A percentile compares a stretch with the other conserved stretches of the same genome.
phyloP scores from a whole-genome alignment of 768 basidiomycete genomes.

The Psilocybe subaeruginosa region DNA sequence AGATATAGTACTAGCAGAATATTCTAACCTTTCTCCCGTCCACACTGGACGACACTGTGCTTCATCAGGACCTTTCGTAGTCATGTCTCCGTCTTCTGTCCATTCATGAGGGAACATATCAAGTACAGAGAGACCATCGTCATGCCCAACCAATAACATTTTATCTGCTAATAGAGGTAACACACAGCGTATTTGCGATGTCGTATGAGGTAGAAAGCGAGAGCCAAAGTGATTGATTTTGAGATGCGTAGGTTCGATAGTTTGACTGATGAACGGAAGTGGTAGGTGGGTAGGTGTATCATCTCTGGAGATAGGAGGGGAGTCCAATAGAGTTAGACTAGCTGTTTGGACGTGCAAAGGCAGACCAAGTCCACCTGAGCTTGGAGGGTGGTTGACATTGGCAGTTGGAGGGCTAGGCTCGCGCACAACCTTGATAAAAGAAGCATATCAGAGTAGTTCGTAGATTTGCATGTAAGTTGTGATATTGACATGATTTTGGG shows the following conservation, averaged over 20 bases:
- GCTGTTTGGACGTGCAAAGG: constrained; percentile 51
- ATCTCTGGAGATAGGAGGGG: constrained; percentile 28
- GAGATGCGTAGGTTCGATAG: constrained; percentile 62
- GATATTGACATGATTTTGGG: constrained; percentile 22
- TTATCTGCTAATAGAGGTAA: constrained; percentile 69
- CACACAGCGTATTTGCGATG: constrained; percentile 72
- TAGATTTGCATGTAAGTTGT: constrained; percentile 1
- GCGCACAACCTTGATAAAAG: not conserved
- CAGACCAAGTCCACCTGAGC: constrained; percentile 10
- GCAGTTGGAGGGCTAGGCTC: constrained; percentile 7
- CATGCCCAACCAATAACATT: constrained; percentile 77
- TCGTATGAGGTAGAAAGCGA: constrained; percentile 82
- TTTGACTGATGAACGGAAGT: constrained; percentile 51
- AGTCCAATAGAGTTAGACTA: constrained; percentile 33
- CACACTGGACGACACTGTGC: constrained; percentile 71
- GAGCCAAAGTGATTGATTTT: constrained; percentile 82
- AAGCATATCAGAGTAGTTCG: not conserved
- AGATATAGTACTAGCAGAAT: not conserved
- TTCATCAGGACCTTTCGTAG: constrained; percentile 68
- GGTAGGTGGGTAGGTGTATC: constrained; percentile 33
- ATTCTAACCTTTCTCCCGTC: constrained; percentile 60
- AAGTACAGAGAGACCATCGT: constrained; percentile 78
- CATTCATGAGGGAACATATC: constrained; percentile 83
- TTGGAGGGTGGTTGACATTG: constrained; percentile 26
- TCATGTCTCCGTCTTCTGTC: constrained; percentile 45